Evolutionary conservation across 495 filamentous ascomycete species (phyloP).

Genomic region (Lasiosphaeria miniovina): DNA sequence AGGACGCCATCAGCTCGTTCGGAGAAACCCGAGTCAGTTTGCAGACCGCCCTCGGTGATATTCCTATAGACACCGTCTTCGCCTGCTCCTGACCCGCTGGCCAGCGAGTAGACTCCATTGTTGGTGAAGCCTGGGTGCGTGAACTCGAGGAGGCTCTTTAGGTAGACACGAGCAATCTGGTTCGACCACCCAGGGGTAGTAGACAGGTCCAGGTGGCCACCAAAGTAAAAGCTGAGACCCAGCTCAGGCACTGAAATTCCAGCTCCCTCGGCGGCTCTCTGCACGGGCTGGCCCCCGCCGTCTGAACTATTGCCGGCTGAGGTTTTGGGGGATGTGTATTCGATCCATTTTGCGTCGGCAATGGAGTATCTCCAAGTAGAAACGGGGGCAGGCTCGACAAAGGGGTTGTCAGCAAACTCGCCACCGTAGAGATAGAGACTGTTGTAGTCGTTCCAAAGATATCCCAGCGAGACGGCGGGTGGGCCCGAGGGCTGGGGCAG

Average conservation of each 20-base stretch:
- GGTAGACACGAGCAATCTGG: constrained; percentile 57
- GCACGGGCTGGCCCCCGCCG: constrained; percentile 48
- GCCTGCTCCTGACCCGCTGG: constrained; percentile 47
- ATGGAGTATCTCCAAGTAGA: constrained; percentile 69
- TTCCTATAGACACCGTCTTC: constrained; percentile 61
- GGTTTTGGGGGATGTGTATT: constrained; percentile 53
- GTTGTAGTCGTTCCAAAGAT: constrained; percentile 66
- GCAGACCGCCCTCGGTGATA: constrained; percentile 66
- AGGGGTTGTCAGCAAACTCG: constrained; percentile 60
- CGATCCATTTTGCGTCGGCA: constrained; percentile 54
- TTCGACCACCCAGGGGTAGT: constrained; percentile 70
- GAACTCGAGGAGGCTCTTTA: constrained; percentile 72
- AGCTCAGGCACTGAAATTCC: constrained; percentile 64
- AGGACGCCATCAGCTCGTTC: constrained; percentile 69
- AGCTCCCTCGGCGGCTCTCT: constrained; percentile 68
- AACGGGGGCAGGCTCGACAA: constrained; percentile 47
- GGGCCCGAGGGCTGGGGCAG: constrained; percentile 65
- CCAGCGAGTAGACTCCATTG: constrained; percentile 50
- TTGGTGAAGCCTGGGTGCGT: constrained; percentile 66
- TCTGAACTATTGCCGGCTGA: constrained; percentile 57
- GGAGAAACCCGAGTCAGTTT: constrained; percentile 60
- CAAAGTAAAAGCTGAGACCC: constrained; percentile 71
- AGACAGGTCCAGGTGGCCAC: constrained; percentile 64
- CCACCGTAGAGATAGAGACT: constrained; percentile 71
- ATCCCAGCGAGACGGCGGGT: constrained; percentile 66